phyloP scores from a whole-genome alignment of 306 rosid species.

The Rubus parviflorus region DNA sequence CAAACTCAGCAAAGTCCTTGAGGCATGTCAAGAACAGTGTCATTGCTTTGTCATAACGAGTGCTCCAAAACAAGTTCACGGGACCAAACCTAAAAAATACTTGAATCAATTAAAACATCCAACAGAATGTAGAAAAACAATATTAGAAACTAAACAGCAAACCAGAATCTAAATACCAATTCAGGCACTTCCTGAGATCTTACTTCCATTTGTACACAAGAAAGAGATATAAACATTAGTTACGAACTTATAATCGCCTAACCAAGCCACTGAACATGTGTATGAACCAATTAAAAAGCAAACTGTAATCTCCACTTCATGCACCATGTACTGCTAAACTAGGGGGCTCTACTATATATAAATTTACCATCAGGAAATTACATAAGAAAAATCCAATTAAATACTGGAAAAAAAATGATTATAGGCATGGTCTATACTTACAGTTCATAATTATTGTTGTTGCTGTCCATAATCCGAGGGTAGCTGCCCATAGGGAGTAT shows the following conservation, averaged over 20 bases:
- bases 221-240: conserved; percentile 9
- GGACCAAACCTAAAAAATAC: conserved; percentile 80
- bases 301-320: background rate
- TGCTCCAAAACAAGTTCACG: conserved; percentile 97
- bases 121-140: conserved; percentile 12
- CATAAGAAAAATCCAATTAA: background rate
- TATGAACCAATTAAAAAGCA: no score
- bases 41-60: conserved; percentile 97
- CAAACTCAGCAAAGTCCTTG: conserved; percentile 92
- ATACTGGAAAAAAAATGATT: background rate
- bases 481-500: conserved; percentile 98
- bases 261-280: background rate
- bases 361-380: background rate
- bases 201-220: background rate
- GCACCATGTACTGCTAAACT: background rate
- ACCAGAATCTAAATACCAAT: background rate
- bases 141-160: background rate
- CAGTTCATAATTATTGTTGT: conserved; percentile 76
- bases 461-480: conserved; percentile 84
- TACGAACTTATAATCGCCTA: background rate
- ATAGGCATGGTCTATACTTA: conserved; percentile 42
- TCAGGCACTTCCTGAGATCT: background rate
- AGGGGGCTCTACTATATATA: background rate
- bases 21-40: conserved; percentile 80
- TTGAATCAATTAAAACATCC: conserved; percentile 21